Conservation (phyloP, 495 filamentous ascomycete species). For the Tuber indicum region DNA sequence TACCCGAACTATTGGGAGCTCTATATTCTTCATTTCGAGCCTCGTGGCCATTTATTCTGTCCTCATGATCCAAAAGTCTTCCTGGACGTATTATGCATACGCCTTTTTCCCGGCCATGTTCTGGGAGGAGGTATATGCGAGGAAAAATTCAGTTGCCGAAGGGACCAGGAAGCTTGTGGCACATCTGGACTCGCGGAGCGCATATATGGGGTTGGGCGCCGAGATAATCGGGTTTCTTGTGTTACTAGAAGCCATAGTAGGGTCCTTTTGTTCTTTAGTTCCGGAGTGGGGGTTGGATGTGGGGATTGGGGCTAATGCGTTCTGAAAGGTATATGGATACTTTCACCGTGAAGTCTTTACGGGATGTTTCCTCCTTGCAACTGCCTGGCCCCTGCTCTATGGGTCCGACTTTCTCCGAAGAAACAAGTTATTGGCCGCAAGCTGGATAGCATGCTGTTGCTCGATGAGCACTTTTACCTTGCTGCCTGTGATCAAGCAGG, state of each 20-base stretch:
- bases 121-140: constrained; percentile 92
- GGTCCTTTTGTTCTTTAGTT: constrained; percentile 35
- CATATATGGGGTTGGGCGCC: constrained; percentile 53
- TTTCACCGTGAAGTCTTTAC: constrained; percentile 85
- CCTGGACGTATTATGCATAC: constrained; percentile 85
- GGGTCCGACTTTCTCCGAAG: constrained; percentile 62
- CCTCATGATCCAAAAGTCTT: constrained; percentile 70
- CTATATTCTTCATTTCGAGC: constrained; percentile 65
- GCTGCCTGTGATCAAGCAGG: constrained; percentile 76
- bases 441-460: constrained; percentile 70
- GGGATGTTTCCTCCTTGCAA: constrained; percentile 64
- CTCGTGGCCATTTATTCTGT: constrained; percentile 68
- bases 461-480: constrained; percentile 89
- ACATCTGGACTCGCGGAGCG: constrained; percentile 55
- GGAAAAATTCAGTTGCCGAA: constrained; percentile 60
- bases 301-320: constrained; percentile 2
- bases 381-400: constrained; percentile 71
- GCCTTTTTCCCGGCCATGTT: constrained; percentile 86
- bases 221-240: constrained; percentile 61
- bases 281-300: not conserved
- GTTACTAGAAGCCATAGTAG: constrained; percentile 75
- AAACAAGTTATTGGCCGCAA: constrained; percentile 57
- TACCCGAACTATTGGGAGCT: constrained; percentile 56
- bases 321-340: constrained; percentile 66
- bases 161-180: constrained; percentile 64